Base-by-base conservation (phyloP, 108 stramenopile genomes). In the Cyclotella baltica region DNA sequence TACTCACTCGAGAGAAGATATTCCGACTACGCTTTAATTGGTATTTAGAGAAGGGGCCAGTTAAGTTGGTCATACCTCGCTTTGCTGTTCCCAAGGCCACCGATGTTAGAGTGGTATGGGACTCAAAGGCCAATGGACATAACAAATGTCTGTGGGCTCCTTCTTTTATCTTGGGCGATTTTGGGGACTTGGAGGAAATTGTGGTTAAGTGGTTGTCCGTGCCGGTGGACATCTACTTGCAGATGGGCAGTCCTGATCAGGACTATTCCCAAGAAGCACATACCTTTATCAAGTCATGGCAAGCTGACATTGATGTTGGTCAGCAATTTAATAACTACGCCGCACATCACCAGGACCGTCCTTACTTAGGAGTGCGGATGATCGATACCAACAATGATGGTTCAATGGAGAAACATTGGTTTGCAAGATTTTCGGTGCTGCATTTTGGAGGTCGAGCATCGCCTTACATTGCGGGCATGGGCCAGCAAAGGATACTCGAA, bases 181-280 rank as follows among this genome's bases (percentile, higher is more conserved):
- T 40, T 13, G 19, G 33, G 33, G 73, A 75, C 25, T 62, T 36
- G 3, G 53, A 75, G 23, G 64, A 75, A 16, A 33, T 65, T n/a
- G 63, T 65, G 31, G 52, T 55, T 16, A 75, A 75, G 30, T 75
- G 53, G 62, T 37, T 75, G 22, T 22, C 62, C 16, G 28, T 35
- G 23, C 30, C 73, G 37, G 52, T 65, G 0, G 73, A 16, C 8
- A 23, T 6, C 13, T 65, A 75, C 38, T 65, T 75, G 53, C 2
- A 38, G 29, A 25, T 40, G 40, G 58, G 43, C 38, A 47, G 3
- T 43, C 64, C 64, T n/a, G 27, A 23, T 2, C 19, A 66, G 43
- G 64, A 66, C 43, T 66, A 66, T 28, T 27, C 64, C 28, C 13
- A 33, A 23, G 43, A 43, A 0, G 22, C 38, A 3, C 3, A 10